These are phyloP conservation scores for Oidium heveae DNA, from an alignment of 2,329 filamentous ascomycete species.

Conservation along the genomic window DNA sequence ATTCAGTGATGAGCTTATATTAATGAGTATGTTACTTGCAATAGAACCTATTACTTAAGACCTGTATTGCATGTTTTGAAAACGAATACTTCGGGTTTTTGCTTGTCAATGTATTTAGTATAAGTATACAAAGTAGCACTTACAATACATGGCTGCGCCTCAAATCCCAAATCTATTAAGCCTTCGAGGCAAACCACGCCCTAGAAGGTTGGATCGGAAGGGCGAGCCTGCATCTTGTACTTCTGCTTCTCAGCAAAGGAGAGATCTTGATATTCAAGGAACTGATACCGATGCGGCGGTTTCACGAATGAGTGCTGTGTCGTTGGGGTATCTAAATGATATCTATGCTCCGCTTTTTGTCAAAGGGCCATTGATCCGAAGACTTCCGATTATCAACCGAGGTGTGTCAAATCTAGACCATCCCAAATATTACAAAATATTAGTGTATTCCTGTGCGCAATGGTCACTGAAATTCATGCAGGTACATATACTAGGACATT, in stretches of 20 bases:
- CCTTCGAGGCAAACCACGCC: constrained; percentile 22
- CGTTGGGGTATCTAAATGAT: constrained; percentile 64
- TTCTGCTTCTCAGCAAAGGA: constrained; percentile 16
- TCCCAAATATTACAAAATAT: background rate
- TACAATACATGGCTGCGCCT: constrained; percentile 33
- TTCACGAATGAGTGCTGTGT: constrained; percentile 70
- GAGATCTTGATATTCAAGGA: constrained; percentile 57
- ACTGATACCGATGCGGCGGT: constrained; percentile 83
- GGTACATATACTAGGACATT: constrained; percentile 82
- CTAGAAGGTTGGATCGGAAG: constrained; percentile 13
- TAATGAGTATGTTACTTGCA: no score
- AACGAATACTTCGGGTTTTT: no score
- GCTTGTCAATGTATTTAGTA: no score
- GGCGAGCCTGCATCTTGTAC: constrained; percentile 6
- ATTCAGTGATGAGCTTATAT: no score
- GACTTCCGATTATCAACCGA: constrained; percentile 83
- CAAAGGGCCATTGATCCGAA: constrained; percentile 26
- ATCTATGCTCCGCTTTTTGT: constrained; percentile 51
- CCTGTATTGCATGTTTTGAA: no score
- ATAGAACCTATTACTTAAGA: no score
- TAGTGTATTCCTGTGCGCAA: background rate
- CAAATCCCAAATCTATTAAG: constrained; percentile 58
- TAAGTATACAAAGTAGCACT: no score
- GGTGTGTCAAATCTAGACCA: constrained; percentile 24
- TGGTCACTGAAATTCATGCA: constrained; percentile 13